Base-by-base conservation (phyloP, 164 flowering plant genomes). In the Tetrastigma voinierianum region DNA sequence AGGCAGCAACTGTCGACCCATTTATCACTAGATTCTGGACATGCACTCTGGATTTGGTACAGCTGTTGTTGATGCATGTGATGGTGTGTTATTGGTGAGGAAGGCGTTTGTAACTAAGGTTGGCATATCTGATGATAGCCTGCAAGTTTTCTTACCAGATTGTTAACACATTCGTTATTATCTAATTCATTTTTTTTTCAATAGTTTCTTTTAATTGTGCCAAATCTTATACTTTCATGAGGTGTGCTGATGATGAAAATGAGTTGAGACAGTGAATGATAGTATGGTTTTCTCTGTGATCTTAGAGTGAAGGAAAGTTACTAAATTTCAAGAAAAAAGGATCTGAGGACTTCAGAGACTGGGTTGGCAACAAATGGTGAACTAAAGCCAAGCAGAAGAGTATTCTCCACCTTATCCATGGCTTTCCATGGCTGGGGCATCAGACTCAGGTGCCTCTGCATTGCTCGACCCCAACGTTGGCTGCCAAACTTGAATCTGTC, bases 1-100 rank as follows among this genome's bases (percentile, higher is more conserved):
- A 16, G 84, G 85, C 52, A 90, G 93, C 49, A 19, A 87, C 87
- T 14, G 74, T 87, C 25, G 81, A 96, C 46, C 97, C 97, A 10
- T 68, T 70, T n/a, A n/a, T n/a, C n/a, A n/a, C n/a, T n/a, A n/a
- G n/a, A n/a, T n/a, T n/a, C n/a, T n/a, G 68, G 61, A 25, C n/a
- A 6, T 65, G 61, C 46, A n/a, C 49, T 72, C 80, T 51, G 82
- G 72, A 57, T 79, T 88, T 68, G 97, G 96, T 45, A 57, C 77
- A 18, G 78, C n/a, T n/a, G 40, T 86, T 14, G 90, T 90, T 44
- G 97, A 91, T 76, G 87, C 86, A 21, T 86, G 90, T n/a, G n/a
- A n/a, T n/a, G n/a, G n/a, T n/a, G n/a, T 70, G 90, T 86, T 82
- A 96, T 19, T 91, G 96, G 96, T 91, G 97, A n/a, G 96, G 97